A percentile compares a stretch with the other conserved stretches of the same genome.
These are phyloP conservation scores for Gyrodon lividus DNA, from an alignment of 768 basidiomycete genomes.

Conservation along the genomic window DNA sequence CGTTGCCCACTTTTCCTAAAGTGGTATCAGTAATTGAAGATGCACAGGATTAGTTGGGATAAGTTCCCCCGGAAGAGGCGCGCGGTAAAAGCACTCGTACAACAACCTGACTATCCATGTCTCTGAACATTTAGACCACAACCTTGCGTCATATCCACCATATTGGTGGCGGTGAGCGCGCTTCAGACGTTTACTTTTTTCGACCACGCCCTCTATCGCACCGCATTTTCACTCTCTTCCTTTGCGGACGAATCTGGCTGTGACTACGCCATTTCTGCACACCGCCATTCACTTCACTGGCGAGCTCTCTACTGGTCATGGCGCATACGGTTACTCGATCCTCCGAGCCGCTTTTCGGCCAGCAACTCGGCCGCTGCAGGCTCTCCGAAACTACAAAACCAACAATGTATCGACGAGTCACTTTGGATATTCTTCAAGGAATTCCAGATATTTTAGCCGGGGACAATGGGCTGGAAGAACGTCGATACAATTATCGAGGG, in stretches of 20 bases:
- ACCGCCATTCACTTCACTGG: conserved; percentile 28
- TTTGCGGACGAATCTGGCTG: conserved; percentile 31
- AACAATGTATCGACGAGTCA: conserved; percentile 24
- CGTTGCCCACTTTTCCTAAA: conserved; percentile 3
- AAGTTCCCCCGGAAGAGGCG: conserved; percentile 21
- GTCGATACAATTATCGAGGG: conserved; percentile 64
- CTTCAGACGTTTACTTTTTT: conserved; percentile 18
- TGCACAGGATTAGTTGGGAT: conserved; percentile 27
- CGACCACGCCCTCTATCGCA: conserved; percentile 32
- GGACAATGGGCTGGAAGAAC: conserved; percentile 55
- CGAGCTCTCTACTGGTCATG: conserved; percentile 18
- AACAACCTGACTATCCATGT: conserved; percentile 8
- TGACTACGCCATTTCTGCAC: conserved; percentile 32
- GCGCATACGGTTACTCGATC: conserved; percentile 31
- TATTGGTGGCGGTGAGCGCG: conserved; percentile 33
- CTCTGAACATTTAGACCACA: conserved; percentile 8
- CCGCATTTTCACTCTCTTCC: conserved; percentile 26
- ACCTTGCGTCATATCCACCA: conserved; percentile 26
- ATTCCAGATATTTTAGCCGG: conserved; percentile 26
- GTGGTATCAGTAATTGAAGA: conserved; percentile 2
- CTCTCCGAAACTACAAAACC: conserved; percentile 34
- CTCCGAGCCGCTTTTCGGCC: conserved; percentile 29
- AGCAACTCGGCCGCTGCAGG: conserved; percentile 15
- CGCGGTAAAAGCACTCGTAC: conserved; percentile 8
- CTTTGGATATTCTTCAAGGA: conserved; percentile 25